Conservation (phyloP, 306 rosid species). For the Quercus robur region DNA sequence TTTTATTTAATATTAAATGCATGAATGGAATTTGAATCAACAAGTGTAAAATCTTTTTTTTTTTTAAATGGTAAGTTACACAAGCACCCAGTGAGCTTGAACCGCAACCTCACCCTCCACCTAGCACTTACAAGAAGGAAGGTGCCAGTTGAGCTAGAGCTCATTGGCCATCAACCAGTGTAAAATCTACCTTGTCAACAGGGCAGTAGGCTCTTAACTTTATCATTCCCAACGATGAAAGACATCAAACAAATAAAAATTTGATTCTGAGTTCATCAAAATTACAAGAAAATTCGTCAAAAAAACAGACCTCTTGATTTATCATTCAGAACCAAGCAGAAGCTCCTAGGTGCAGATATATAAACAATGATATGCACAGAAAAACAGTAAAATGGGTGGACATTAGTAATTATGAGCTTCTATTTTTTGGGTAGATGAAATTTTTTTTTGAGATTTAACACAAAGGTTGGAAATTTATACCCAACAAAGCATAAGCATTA, state of each 20-base stretch:
- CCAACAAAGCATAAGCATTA: background rate
- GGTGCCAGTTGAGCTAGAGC: no score
- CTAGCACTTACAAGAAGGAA: no score
- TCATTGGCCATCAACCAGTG: background rate
- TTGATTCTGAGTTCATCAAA: background rate
- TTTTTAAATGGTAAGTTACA: no score
- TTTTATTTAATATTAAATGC: background rate
- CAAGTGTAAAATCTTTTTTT: background rate
- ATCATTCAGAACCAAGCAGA: background rate
- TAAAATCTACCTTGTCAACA: background rate
- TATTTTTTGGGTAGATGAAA: background rate
- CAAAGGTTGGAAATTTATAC: background rate
- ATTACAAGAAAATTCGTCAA: background rate
- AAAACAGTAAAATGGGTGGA: background rate
- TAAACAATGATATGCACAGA: background rate
- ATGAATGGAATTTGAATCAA: background rate
- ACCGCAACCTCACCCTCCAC: no score
- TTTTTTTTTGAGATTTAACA: background rate
- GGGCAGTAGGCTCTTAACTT: background rate
- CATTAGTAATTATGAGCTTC: background rate
- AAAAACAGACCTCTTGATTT: background rate
- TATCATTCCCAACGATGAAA: background rate
- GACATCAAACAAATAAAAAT: background rate
- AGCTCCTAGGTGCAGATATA: background rate
- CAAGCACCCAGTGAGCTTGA: no score